Evolutionary conservation across 805 yeast genomes (phyloP), one percentile per base, ranked within the genome.

Genomic region (Cyberlindnera subsufficiens): DNA sequence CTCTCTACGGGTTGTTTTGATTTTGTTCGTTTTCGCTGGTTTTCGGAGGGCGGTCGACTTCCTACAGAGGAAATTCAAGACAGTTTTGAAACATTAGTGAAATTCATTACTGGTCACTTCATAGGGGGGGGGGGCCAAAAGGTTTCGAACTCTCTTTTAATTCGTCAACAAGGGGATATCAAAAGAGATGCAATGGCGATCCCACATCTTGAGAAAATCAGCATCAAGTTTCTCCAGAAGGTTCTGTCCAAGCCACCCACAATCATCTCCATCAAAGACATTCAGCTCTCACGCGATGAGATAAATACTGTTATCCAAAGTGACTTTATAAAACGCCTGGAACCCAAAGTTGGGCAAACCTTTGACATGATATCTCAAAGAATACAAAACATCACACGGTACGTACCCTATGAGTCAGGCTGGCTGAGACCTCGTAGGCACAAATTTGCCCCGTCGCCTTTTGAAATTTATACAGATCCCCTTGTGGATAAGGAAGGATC

Each of bases 361-460:
- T 34, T 6, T 13, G 22, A 25, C 6, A 16, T 22, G n/a, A 3
- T 8, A 19, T 27, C 38, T 30, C 37, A 36, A 13, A 32, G 9
- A 9, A 25, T 41, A 3, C 31, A 25, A 9, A 37, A 33, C 13
- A 30, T 32, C n/a, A n/a, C 46, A 4, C 9, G 40, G n/a, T 43
- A 43, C 17, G 19, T 50, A 5, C 53, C 51, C 2, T 5, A 45
- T 11, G 32, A 35, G 11, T 34, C 42, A 15, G 49, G 46, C 3
- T 32, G 22, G 16, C 32, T 51, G 13, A n/a, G 35, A 8, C 37
- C 40, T 7, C 16, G 19, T 3, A 34, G 43, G 15, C 43, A 30
- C 18, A 38, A 40, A 0, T 37, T 32, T 20, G 18, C 46, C 1
- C 52, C 55, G 1, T 30, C 49, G 2, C 58, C 60, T 2, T 53